phyloP scores from a whole-genome alignment of 257 asterid species.

The Nicotiana noctiflora region DNA sequence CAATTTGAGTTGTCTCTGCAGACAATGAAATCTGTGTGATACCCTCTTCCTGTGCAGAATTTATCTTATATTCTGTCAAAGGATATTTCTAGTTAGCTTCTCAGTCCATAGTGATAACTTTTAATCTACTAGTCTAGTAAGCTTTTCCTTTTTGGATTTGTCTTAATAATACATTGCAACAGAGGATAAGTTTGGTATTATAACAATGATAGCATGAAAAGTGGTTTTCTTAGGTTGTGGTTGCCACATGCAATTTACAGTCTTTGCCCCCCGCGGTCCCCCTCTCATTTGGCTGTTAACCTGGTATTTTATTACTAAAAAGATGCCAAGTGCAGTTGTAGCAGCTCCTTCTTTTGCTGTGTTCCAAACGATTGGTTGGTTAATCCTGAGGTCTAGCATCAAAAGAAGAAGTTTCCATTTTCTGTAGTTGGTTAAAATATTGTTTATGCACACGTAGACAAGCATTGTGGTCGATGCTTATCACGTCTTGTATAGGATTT shows the following conservation, averaged over 20 bases:
- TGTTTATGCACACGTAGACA: neutral
- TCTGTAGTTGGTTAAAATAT: neutral
- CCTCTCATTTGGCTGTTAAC: neutral
- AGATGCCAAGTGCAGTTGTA: conserved; percentile 1
- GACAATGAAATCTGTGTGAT: neutral
- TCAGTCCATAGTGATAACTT: conserved; percentile 4
- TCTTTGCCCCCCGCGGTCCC: neutral
- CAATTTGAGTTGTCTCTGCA: conserved; percentile 38
- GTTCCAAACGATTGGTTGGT: neutral
- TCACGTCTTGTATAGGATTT: neutral
- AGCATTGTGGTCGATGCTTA: neutral
- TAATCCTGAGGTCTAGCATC: neutral
- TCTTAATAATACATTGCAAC: neutral
- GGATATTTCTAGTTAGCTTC: neutral
- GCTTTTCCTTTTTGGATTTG: neutral
- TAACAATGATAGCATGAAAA: neutral
- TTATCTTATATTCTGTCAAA: neutral
- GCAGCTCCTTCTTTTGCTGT: neutral
- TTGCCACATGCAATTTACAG: neutral
- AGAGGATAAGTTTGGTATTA: neutral
- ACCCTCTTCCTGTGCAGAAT: neutral
- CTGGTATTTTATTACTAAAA: no score
- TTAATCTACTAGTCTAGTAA: neutral
- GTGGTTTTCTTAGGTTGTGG: conserved; percentile 3
- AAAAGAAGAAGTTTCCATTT: neutral